A percentile compares a stretch with the other conserved stretches of the same genome.
phyloP scores from a whole-genome alignment of 345 rosid species.

The Syzygium jambos region DNA sequence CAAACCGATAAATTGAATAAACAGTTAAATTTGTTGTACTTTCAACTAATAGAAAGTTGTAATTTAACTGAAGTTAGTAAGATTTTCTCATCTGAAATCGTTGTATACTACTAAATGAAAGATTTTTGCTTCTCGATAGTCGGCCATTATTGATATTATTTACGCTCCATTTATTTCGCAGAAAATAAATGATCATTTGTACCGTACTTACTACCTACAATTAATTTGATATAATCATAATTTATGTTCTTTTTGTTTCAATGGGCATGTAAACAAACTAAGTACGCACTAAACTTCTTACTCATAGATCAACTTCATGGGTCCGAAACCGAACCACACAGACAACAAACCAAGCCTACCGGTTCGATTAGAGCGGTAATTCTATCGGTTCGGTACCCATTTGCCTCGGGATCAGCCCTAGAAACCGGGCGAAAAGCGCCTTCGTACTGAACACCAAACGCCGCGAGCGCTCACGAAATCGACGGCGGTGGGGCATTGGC shows the following conservation, averaged over 20 bases:
- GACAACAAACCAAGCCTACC: background rate
- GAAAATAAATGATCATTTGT: background rate
- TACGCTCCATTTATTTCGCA: too few species aligned
- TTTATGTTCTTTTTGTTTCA: background rate
- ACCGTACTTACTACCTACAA: background rate
- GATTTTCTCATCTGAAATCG: background rate
- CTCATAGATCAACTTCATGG: background rate
- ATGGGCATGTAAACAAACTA: background rate
- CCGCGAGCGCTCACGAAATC: background rate
- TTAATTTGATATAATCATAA: background rate
- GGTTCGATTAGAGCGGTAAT: background rate
- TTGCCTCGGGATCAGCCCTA: background rate
- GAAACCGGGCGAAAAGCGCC: background rate
- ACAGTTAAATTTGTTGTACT: background rate
- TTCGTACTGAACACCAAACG: background rate
- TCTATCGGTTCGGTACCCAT: background rate
- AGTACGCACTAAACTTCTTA: background rate
- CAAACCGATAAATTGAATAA: background rate
- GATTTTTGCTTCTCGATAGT: background rate
- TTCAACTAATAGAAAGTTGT: background rate
- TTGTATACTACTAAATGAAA: background rate
- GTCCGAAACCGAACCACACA: background rate
- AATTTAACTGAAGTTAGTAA: background rate
- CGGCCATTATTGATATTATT: background rate
- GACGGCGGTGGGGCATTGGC: background rate